Evolutionary conservation across 257 asterid species (phyloP), one percentile per base, ranked within the genome.

Genomic region (Gynochthodes officinalis): DNA sequence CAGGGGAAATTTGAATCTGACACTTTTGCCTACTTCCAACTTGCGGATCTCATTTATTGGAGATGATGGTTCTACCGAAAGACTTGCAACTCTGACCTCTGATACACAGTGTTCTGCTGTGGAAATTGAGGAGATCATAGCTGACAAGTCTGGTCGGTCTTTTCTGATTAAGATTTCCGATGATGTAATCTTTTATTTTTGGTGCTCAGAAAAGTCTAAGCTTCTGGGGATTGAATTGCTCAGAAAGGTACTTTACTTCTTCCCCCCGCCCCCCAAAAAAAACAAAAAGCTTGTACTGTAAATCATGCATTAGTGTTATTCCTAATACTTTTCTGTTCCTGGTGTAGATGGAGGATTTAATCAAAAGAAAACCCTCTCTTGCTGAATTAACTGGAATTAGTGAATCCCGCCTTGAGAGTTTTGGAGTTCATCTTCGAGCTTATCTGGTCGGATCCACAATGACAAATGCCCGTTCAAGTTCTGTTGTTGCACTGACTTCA

Each of bases 121-220:
- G 43, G 89, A 85, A 76, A 85, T 95, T 46, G 84, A 82, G 76
- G 91, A 80, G 73, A 86, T 95, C 60, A 70, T 82, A 40, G 86
- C 88, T 14, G 99, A 95, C 83, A 75, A 75, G 59, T 92, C 97
- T 76, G 98, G 96, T 50, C 88, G 97, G 73, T 95, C 98, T 71
- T 92, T 95, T 78, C 77, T 75, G 39, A 70, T 90, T 12, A 85
- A 82, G 78, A 82, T 81, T 73, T 65, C 86, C 27, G 88, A 75
- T 58, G 69, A 71, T 54, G 76, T 64, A 60, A 77, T 68, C 78
- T 83, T 79, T 76, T 92, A 90, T 76, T 95, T 86, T 74, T 95
- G 99, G 87, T 82, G 81, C 69, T 87, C 92, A 27, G 99, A 95
- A 78, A 92, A 87, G 81, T 92, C 94, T 61, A 86, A 77, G 85